Base-by-base conservation (phyloP, 2,329 filamentous ascomycete genomes). In the Penicillium hordei region DNA sequence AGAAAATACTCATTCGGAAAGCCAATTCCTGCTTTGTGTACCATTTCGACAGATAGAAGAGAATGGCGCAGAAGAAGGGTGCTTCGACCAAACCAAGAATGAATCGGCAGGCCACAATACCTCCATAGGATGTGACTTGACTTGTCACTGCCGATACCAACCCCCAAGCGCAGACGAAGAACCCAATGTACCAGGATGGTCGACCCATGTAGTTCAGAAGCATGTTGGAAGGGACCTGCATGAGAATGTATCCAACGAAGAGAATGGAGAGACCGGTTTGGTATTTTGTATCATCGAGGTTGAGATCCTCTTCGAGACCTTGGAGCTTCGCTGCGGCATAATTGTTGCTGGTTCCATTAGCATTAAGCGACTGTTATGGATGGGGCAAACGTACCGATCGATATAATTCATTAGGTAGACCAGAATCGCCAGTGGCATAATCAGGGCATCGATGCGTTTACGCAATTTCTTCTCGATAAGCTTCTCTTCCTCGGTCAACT, bases 1-100 rank as follows among this genome's bases (percentile, higher is more conserved):
- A 83, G 56, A 83, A 78, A 31, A 83, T 76, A 40, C 76, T 76
- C 63, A 80, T 81, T 5, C 82, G 76, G 43, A 81, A 75, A 2
- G 77, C 78, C 31, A 84, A 67, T 59, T 84, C 82, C 31, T 78
- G 75, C 49, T 79, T 79, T 1, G 80, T 84, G 61, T 83, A 84
- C 80, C 81, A 83, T 60, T 77, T 79, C 7, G 76, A 79, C 9
- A 82, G 72, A 56, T 79, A 80, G 67, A 79, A 81, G 13, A 82
- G 66, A 9, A 78, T 75, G 8, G 79, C 80, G 13, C 79, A 68
- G 64, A 78, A 76, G 59, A 75, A 79, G 1, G 79, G 77, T 0
- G 80, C 81, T 66, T 82, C 80, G 25, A 77, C 76, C 15, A 78
- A 59, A 31, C 77, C 78, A 4, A 80, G 70, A n/a, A 81, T 65